Percentiles rank a stretch among this genome's conserved stretches.
These are phyloP conservation scores for Zygosaccharomyces pseudorouxii DNA, from an alignment of 805 yeast species.

Conservation along the genomic window DNA sequence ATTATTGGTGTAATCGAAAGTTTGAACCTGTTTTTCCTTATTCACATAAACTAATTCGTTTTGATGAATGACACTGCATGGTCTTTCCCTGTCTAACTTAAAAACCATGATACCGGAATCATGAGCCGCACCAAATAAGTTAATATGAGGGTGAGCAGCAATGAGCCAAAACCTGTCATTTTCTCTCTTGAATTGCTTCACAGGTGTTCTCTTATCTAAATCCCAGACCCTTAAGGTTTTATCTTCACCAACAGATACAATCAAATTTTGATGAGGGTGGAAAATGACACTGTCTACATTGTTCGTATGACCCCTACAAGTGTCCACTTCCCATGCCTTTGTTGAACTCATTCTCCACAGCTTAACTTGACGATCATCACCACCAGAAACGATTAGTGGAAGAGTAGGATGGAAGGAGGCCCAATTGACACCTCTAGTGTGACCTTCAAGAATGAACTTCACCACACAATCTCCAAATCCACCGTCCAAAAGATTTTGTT, in stretches of 20 bases:
- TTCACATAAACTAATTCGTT: conserved; percentile 73
- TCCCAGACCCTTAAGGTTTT: conserved; percentile 97
- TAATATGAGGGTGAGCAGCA: conserved; percentile 83
- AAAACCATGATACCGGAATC: conserved; percentile 98
- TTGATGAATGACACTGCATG: conserved; percentile 62
- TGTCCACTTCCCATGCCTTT: conserved; percentile 98
- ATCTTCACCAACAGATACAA: conserved; percentile 92
- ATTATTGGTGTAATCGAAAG: conserved; percentile 62
- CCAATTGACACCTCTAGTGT: conserved; percentile 98
- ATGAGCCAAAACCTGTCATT: conserved; percentile 92
- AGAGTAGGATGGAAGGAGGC: conserved; percentile 96
- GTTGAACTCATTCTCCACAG: conserved; percentile 97
- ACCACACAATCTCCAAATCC: conserved; percentile 95
- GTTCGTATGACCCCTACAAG: conserved; percentile 96
- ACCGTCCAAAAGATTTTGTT: conserved; percentile 78
- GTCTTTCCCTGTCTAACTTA: conserved; percentile 95
- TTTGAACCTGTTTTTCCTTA: conserved; percentile 80
- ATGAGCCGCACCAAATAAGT: conserved; percentile 93
- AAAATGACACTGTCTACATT: conserved; percentile 84
- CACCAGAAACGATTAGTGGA: conserved; percentile 91
- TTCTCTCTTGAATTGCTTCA: conserved; percentile 90
- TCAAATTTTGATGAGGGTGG: conserved; percentile 90
- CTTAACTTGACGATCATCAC: conserved; percentile 92
- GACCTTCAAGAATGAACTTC: conserved; percentile 94
- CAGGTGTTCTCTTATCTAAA: conserved; percentile 85